These are phyloP conservation scores for Volvox carteri DNA, from an alignment of 163 green algal species.

Conservation along the genomic window DNA sequence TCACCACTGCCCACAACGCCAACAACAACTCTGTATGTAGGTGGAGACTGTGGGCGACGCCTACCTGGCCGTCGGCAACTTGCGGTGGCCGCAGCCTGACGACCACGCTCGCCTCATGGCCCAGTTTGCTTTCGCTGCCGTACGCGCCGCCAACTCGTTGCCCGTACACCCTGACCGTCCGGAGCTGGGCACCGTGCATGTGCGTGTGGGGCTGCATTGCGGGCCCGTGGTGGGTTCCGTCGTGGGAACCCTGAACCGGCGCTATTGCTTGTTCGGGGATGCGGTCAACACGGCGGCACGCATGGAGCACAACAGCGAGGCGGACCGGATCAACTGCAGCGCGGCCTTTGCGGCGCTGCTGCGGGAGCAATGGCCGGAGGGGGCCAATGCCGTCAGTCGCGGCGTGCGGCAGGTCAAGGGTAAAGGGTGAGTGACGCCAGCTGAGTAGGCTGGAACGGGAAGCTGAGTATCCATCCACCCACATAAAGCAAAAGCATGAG, in stretches of 20 bases:
- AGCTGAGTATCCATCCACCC: too few relatives aligned
- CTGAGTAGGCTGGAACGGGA: too few relatives aligned
- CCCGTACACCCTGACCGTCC: conserved; percentile 54
- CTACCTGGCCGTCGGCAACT: conserved; percentile 67
- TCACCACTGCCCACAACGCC: too few relatives aligned
- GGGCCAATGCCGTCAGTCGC: background rate
- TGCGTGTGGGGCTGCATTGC: conserved; percentile 64
- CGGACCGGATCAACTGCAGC: conserved; percentile 47
- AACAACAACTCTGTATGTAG: background rate
- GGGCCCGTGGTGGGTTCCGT: conserved; percentile 56
- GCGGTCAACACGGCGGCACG: conserved; percentile 47
- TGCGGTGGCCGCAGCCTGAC: conserved; percentile 45
- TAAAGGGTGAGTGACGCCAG: conserved; percentile 47
- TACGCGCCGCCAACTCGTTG: conserved; percentile 58
- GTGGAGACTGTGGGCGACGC: conserved; percentile 73
- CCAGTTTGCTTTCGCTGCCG: conserved; percentile 65
- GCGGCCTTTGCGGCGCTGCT: conserved; percentile 44
- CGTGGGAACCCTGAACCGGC: conserved; percentile 50
- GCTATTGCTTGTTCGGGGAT: conserved; percentile 53
- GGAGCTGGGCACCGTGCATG: conserved; percentile 51
- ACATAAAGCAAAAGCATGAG: too few relatives aligned
- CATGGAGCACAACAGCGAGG: conserved; percentile 51
- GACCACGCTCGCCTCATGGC: conserved; percentile 54
- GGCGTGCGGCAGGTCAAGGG: conserved; percentile 42
- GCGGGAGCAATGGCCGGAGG: conserved; percentile 45